Base-by-base conservation (phyloP, 371 early-diverging fungal species). In the Capillidium rhysosporum region DNA sequence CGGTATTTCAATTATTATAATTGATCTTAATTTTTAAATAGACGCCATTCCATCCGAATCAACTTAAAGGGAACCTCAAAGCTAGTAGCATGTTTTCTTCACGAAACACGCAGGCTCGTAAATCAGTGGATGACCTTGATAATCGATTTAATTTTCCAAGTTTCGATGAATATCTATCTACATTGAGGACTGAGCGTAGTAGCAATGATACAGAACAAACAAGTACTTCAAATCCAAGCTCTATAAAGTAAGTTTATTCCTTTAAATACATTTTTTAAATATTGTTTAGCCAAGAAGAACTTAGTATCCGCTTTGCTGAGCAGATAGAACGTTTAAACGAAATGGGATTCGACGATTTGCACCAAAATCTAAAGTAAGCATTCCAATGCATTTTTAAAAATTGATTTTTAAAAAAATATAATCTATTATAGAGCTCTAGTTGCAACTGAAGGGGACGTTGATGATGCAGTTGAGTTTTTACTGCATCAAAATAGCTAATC, bases 361-460 rank as follows among this genome's bases (percentile, higher is more conserved):
- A 23, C 7, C 41, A 39, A 5, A 57, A 57, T 40, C 8, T 51
- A 55, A 34, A 18, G 55, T 55, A 55, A 38, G n/a, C 5, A n/a
- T 24, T 38, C 10, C 18, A 20, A 40, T 26, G n/a, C n/a, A n/a
- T n/a, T n/a, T n/a, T n/a, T n/a, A n/a, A n/a, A n/a, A n/a, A n/a
- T n/a, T n/a, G n/a, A n/a, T n/a, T n/a, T n/a, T n/a, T n/a, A n/a
- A n/a, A n/a, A n/a, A n/a, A n/a, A n/a, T n/a, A n/a, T n/a, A n/a
- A 23, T 5, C 14, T 49, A 49, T 12, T 34, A 23, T 51, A 55
- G 79, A 26, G 81, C 83, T 1, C 70, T 88, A 29, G 61, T 77
- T 45, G 77, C 78, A 21, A 75, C 79, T 25, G 77, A 80, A 45
- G 89, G 89, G 14, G 76, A 88, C 62, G 73, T 85, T 29, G 65